Percentiles rank a stretch among this genome's conserved stretches.
These are phyloP conservation scores for Adenanthera pavonina DNA, from an alignment of 306 rosid species.

Conservation along the genomic window DNA sequence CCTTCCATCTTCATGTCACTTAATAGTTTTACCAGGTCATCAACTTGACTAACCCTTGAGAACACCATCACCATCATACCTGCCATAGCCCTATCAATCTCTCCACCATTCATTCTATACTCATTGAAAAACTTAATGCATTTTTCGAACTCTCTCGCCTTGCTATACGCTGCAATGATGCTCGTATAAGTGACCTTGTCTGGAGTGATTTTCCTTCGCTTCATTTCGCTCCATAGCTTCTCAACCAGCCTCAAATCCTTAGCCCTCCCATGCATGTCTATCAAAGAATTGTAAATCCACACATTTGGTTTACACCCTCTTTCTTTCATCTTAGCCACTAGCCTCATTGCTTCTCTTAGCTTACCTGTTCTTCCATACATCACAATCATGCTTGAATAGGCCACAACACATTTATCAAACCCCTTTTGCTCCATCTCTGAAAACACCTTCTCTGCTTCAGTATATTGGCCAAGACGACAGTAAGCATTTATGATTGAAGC, in stretches of 20 bases:
- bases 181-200: slow-evolving; percentile 76
- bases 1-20: slow-evolving; percentile 74
- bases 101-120: slow-evolving; percentile 66
- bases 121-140: slow-evolving; percentile 55
- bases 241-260: slow-evolving; percentile 68
- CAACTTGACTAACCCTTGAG: slow-evolving; percentile 57
- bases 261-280: slow-evolving; percentile 76
- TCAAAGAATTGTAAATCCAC: slow-evolving; percentile 77
- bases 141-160: slow-evolving; percentile 57
- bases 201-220: slow-evolving; percentile 65
- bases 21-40: slow-evolving; percentile 67
- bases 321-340: slow-evolving; percentile 81
- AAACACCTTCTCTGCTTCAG: slow-evolving; percentile 61
- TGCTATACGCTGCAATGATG: slow-evolving; percentile 64
- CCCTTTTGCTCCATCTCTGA: slow-evolving; percentile 71
- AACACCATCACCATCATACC: slow-evolving; percentile 80
- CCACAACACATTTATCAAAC: slow-evolving; percentile 70
- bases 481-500: slow-evolving; percentile 70
- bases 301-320: slow-evolving; percentile 77
- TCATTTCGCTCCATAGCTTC: slow-evolving; percentile 80
- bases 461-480: slow-evolving; percentile 55
- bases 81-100: slow-evolving; percentile 68
- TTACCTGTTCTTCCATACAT: slow-evolving; percentile 77
- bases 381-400: slow-evolving; percentile 75
- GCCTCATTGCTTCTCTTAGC: slow-evolving; percentile 56